Evolutionary conservation across 306 rosid genomes (phyloP).

Genomic region (Glycyrrhiza uralensis): DNA sequence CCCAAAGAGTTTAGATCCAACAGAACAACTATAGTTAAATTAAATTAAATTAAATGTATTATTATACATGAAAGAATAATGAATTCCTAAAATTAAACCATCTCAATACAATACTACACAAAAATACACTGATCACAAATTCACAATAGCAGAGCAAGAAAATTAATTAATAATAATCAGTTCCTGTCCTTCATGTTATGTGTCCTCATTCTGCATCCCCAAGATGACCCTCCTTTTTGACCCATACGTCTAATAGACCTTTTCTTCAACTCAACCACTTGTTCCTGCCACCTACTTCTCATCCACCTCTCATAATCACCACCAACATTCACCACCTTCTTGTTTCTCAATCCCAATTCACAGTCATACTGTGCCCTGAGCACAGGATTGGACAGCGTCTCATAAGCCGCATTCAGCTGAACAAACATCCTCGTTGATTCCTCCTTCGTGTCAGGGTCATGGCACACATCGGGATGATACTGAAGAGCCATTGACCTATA

Average conservation of each 20-base stretch:
- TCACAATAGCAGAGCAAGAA: neutral
- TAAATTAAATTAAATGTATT: too few species aligned
- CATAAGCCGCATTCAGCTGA: conserved; percentile 51
- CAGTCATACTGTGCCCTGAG: conserved; percentile 50
- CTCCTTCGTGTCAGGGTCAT: conserved; percentile 40
- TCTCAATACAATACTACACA: too few species aligned
- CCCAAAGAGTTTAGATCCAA: neutral
- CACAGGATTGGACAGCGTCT: conserved; percentile 57
- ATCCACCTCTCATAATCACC: neutral
- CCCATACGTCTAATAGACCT: conserved; percentile 40
- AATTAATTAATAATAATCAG: neutral
- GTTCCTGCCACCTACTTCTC: conserved; percentile 40
- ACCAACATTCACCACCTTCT: neutral
- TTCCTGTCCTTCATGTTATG: conserved; percentile 20
- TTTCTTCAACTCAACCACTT: conserved; percentile 49
- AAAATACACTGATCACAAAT: neutral
- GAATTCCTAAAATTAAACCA: neutral
- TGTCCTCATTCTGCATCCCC: conserved; percentile 43
- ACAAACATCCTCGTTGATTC: conserved; percentile 52
- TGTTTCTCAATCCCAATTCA: conserved; percentile 32
- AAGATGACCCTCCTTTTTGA: conserved; percentile 41
- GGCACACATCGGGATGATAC: conserved; percentile 74
- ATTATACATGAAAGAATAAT: conserved; percentile 8
- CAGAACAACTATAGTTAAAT: neutral
- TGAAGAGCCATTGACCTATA: conserved; percentile 65